These are phyloP conservation scores for Pseudocercospora macadamiae DNA, from an alignment of 2,329 filamentous ascomycete genomes.

Conservation along the genomic window DNA sequence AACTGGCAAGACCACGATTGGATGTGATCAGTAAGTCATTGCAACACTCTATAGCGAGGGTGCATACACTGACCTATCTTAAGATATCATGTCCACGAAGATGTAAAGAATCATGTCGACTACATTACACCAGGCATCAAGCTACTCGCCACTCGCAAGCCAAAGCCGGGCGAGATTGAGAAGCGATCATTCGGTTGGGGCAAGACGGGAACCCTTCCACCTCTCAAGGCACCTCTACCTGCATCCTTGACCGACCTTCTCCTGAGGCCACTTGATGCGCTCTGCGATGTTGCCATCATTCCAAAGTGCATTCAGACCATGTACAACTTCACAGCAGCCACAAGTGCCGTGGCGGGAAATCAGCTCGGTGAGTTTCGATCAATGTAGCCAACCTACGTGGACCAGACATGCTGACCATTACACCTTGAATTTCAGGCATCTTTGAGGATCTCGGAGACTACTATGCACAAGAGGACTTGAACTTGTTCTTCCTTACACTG, in stretches of 20 bases:
- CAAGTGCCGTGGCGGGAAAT: constrained; percentile 45
- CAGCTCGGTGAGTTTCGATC: too few species aligned
- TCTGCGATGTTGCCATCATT: constrained; percentile 39
- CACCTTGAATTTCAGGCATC: too few species aligned
- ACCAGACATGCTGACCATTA: too few species aligned
- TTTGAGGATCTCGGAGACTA: constrained; percentile 48
- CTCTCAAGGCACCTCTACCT: constrained; percentile 20
- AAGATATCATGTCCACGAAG: constrained; percentile 49
- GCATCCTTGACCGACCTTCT: constrained; percentile 14
- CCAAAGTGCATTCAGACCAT: constrained; percentile 46
- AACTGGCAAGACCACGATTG: constrained; percentile 48
- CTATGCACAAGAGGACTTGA: constrained; percentile 50
- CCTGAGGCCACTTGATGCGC: constrained; percentile 1
- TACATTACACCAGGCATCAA: constrained; percentile 61
- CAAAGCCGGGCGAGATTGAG: constrained; percentile 21
- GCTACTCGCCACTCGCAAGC: constrained; percentile 35
- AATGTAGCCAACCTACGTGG: too few species aligned
- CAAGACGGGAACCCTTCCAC: constrained; percentile 19
- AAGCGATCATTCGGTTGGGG: constrained; percentile 26
- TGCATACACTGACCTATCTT: neutral
- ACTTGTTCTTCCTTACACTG: constrained; percentile 50
- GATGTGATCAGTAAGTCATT: constrained; percentile 43
- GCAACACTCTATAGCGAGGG: neutral
- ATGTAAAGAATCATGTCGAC: constrained; percentile 55
- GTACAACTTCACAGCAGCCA: constrained; percentile 49